Percentiles rank a stretch among this genome's conserved stretches.
Evolutionary conservation across 495 filamentous ascomycete genomes (phyloP).

Genomic region (Recurvomyces mirabilis): DNA sequence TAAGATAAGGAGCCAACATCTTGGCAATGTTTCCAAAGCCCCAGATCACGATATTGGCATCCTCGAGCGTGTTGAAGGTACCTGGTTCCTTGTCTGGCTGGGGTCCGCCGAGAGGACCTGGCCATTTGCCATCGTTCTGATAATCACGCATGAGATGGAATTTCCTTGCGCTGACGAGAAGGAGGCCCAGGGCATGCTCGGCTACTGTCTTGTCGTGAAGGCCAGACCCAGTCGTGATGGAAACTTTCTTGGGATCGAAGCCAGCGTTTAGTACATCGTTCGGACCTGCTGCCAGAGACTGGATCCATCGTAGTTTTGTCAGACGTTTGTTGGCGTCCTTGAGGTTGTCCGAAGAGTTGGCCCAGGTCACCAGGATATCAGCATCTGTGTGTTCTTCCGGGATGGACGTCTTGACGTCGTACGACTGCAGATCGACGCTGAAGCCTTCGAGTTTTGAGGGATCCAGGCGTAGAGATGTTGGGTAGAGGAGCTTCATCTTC

Average conservation of each 20-base stretch:
- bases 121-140: conserved; percentile 43
- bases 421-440: conserved; percentile 39
- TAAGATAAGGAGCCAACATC: conserved; percentile 10
- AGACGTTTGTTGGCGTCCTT: conserved; percentile 38
- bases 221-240: conserved; percentile 46
- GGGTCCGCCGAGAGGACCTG: conserved; percentile 45
- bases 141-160: conserved; percentile 50
- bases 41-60: conserved; percentile 28
- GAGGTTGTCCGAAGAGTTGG: conserved; percentile 43
- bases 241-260: conserved; percentile 36
- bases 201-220: conserved; percentile 51
- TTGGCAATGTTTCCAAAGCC: conserved; percentile 22
- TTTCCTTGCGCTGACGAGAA: conserved; percentile 39
- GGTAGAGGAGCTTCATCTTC: conserved; percentile 56
- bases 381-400: conserved; percentile 43
- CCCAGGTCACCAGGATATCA: conserved; percentile 46
- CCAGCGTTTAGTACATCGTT: conserved; percentile 50
- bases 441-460: conserved; percentile 41
- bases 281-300: conserved; percentile 48
- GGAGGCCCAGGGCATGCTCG: conserved; percentile 45
- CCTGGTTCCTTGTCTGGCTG: conserved; percentile 34
- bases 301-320: conserved; percentile 47
- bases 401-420: conserved; percentile 43
- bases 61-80: conserved; percentile 43
- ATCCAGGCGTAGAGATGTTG: conserved; percentile 45